phyloP scores from a whole-genome alignment of 2,329 filamentous ascomycete species.

The Sphaerulina vaccinii region DNA sequence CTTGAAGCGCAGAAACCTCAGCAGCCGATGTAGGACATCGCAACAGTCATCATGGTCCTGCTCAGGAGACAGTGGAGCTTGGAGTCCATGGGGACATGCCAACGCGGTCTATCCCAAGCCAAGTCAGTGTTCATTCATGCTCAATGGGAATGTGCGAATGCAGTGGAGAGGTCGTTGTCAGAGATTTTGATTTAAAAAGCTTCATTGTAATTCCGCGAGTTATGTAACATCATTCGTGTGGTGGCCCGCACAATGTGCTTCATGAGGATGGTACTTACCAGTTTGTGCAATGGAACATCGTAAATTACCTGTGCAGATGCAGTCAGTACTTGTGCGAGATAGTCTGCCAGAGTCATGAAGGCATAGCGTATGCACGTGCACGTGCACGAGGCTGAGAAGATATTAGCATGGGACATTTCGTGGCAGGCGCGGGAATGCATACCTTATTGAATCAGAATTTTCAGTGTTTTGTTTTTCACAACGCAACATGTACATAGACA shows the following conservation, averaged over 20 bases:
- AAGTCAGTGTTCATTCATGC: neutral
- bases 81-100: neutral
- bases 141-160: neutral
- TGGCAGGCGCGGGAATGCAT: neutral
- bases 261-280: constrained; percentile 14
- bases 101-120: neutral
- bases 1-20: no score
- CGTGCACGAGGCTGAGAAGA: neutral
- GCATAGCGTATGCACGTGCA: neutral
- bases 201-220: constrained; percentile 22
- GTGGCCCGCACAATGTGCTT: neutral
- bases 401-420: neutral
- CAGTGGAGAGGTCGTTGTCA: constrained; percentile 12
- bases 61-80: neutral
- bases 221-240: constrained; percentile 23
- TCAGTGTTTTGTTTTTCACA: constrained; percentile 60
- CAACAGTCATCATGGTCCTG: neutral
- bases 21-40: no score
- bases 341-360: neutral
- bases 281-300: neutral
- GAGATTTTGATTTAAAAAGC: constrained; percentile 33
- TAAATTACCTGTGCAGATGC: neutral
- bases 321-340: neutral
- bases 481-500: constrained; percentile 49
- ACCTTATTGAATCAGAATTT: constrained; percentile 57